phyloP scores from a whole-genome alignment of 495 filamentous ascomycete genomes.

The Penicillium lagena region DNA sequence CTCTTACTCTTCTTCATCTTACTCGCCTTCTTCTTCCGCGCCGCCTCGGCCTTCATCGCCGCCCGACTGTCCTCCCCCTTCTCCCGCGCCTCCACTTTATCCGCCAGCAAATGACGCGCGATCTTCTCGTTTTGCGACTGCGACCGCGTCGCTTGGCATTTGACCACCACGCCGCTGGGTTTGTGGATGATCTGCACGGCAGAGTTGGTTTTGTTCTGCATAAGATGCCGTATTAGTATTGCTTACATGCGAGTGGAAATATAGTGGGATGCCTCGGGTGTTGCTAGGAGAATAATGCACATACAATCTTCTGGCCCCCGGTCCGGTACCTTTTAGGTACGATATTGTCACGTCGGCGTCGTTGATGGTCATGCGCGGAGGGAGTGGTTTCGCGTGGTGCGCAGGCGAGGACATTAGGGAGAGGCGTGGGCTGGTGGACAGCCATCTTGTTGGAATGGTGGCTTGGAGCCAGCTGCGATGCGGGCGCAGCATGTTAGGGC shows the following conservation, averaged over 20 bases:
- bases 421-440: slow-evolving; percentile 11
- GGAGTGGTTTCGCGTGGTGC: slow-evolving; percentile 50
- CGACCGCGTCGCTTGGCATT: slow-evolving; percentile 85
- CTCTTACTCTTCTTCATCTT: slow-evolving; percentile 57
- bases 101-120: slow-evolving; percentile 70
- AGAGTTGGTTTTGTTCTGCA: slow-evolving; percentile 90
- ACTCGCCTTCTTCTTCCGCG: slow-evolving; percentile 59
- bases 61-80: slow-evolving; percentile 53
- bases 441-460: too few species aligned
- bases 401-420: slow-evolving; percentile 12
- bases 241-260: background rate
- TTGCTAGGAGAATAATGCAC: background rate
- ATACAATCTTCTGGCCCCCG: slow-evolving; percentile 90
- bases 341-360: slow-evolving; percentile 75
- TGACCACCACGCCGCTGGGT: slow-evolving; percentile 83
- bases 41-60: slow-evolving; percentile 47
- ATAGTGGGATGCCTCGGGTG: too few species aligned
- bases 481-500: too few species aligned
- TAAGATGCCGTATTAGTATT: background rate
- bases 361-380: slow-evolving; percentile 65
- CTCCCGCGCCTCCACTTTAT: slow-evolving; percentile 63
- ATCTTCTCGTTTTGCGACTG: slow-evolving; percentile 84
- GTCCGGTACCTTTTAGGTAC: slow-evolving; percentile 88
- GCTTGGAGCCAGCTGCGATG: too few species aligned
- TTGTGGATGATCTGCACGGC: slow-evolving; percentile 90